Evolutionary conservation across 2,329 filamentous ascomycete species (phyloP).

Genomic region (Cadophora luteo-olivacea): DNA sequence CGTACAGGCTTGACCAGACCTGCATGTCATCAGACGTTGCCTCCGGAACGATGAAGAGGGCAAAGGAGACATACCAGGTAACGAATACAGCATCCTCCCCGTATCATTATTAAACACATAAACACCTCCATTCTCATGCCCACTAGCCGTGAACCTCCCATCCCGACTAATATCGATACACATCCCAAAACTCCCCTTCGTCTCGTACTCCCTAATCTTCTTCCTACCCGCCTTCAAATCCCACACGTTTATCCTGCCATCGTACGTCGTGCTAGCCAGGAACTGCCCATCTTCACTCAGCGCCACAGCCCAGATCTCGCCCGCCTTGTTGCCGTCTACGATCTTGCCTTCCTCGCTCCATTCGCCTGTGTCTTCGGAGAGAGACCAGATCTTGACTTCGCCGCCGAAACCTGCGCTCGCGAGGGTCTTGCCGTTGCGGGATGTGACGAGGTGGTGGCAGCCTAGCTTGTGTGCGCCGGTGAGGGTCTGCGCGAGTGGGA

Average conservation of each 20-base stretch:
- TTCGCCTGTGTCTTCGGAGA: slow-evolving; percentile 64
- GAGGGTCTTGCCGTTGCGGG: slow-evolving; percentile 72
- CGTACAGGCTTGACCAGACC: slow-evolving; percentile 88
- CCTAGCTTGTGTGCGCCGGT: slow-evolving; percentile 83
- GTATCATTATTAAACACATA: slow-evolving; percentile 97
- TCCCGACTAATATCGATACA: slow-evolving; percentile 82
- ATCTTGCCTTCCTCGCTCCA: slow-evolving; percentile 59
- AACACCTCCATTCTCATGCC: slow-evolving; percentile 89
- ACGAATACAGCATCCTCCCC: slow-evolving; percentile 81
- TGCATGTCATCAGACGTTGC: slow-evolving; percentile 45
- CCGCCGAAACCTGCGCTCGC: slow-evolving; percentile 90
- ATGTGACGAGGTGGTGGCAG: slow-evolving; percentile 85
- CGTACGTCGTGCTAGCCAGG: slow-evolving; percentile 85
- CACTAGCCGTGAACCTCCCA: slow-evolving; percentile 86
- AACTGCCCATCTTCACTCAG: slow-evolving; percentile 84
- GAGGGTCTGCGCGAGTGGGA: slow-evolving; percentile 81
- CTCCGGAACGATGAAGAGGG: neutral
- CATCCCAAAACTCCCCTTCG: slow-evolving; percentile 90
- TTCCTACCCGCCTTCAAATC: slow-evolving; percentile 62
- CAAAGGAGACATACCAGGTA: slow-evolving; percentile 66
- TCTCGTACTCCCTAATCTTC: slow-evolving; percentile 85
- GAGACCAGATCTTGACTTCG: slow-evolving; percentile 82
- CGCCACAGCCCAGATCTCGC: slow-evolving; percentile 86
- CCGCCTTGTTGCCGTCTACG: slow-evolving; percentile 61
- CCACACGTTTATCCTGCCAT: slow-evolving; percentile 91